Base-by-base conservation (phyloP, 106 monocot genomes). In the Gastrodia elata region DNA sequence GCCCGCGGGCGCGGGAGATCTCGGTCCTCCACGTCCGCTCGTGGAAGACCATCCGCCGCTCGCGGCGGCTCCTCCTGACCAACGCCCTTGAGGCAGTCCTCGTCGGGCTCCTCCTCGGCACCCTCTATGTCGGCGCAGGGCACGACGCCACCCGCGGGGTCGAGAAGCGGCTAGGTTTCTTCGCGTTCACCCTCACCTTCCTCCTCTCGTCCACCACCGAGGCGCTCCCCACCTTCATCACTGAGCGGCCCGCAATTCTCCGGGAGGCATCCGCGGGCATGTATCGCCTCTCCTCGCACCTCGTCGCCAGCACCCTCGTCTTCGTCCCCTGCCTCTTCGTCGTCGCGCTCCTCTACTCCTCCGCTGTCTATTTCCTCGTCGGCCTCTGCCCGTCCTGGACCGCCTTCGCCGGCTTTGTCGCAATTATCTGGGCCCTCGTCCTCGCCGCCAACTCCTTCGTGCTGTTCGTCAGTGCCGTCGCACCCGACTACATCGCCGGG, bases 111-210 rank as follows among this genome's bases (percentile, higher is more conserved):
- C 44, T 97, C 40, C 83, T 97, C 0, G 97, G 97, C 15, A 88
- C 88, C 14, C 86, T 97, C 73, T 97, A 97, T 83, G 82, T 87
- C 67, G 73, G 86, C 25, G 75, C 83, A 4, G 78, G 81, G 26
- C 83, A 86, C 81, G 83, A 80, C 68, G 83, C 84, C 68, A 82
- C 84, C 68, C 79, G 76, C 40, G 97, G 97, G 32, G 80, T 83
- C 57, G 78, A 84, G 57, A 97, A 97, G 74, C 71, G 97, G 14
- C 79, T 93, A 3, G 97, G 97, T 11, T 84, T 97, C 72, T 93
- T 97, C 79, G 97, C 93, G 76, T 97, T 93, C 97, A 93, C 93
- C 16, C 83, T 97, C 25, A 97, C 90, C 20, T 97, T 97, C 73
- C 92, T 97, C 57, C 86, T 97, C 77, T 90, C 97, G 22, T 82